A percentile compares a stretch with the other conserved stretches of the same genome.
Evolutionary conservation across 163 green algal genomes (phyloP).

Genomic region (Prototheca cutis): DNA sequence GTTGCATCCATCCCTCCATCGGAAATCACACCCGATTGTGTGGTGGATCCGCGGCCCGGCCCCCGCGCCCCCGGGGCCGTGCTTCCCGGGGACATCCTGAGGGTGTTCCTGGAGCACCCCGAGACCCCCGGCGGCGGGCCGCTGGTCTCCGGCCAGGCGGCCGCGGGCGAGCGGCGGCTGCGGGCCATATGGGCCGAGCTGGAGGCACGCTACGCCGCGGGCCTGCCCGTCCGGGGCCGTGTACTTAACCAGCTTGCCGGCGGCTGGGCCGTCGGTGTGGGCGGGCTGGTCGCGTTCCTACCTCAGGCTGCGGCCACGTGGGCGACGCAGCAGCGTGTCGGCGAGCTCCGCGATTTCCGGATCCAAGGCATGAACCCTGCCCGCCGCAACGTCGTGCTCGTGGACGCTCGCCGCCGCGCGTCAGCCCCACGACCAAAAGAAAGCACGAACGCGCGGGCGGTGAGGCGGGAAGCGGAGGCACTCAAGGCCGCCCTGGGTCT

Average conservation of each 20-base stretch:
- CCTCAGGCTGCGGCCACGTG: slow-evolving; percentile 16
- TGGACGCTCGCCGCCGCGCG: background rate
- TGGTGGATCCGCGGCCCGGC: slow-evolving; percentile 5
- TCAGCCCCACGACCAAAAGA: background rate
- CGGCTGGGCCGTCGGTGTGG: slow-evolving; percentile 50
- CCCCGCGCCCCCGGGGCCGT: slow-evolving; percentile 18
- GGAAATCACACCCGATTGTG: slow-evolving; percentile 22
- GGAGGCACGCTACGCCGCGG: slow-evolving; percentile 2
- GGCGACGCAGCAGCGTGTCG: background rate
- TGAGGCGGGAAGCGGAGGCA: background rate
- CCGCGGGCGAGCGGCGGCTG: slow-evolving; percentile 11
- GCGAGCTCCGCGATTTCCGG: slow-evolving; percentile 10
- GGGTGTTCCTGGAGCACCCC: slow-evolving; percentile 29
- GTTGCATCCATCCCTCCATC: slow-evolving; percentile 13
- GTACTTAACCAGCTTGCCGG: slow-evolving; percentile 44
- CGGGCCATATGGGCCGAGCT: slow-evolving; percentile 37
- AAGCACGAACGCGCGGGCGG: background rate
- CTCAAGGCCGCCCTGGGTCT: slow-evolving; percentile 1
- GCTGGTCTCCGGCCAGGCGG: slow-evolving; percentile 24
- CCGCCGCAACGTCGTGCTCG: background rate
- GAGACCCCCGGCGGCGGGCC: slow-evolving; percentile 42
- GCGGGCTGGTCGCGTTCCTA: slow-evolving; percentile 44
- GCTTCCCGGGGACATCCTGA: slow-evolving; percentile 32
- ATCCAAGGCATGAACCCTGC: background rate
- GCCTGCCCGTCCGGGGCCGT: slow-evolving; percentile 31